Evolutionary conservation across 2,329 filamentous ascomycete species (phyloP).

Genomic region (Colletotrichum lupini): DNA sequence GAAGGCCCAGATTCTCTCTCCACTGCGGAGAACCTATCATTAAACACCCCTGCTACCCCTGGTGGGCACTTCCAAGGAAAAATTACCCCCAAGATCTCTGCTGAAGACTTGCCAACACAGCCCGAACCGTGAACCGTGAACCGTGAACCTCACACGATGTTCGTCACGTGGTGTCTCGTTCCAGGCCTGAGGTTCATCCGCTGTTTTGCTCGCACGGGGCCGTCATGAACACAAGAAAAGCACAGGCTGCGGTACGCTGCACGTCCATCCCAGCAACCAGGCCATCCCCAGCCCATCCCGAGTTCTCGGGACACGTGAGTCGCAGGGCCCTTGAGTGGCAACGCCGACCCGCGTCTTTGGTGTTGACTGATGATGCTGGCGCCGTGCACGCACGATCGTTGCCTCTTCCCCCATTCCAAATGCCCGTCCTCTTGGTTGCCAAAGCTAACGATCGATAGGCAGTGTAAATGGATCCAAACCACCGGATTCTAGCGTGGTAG

Average conservation of each 20-base stretch:
- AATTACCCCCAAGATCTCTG: neutral
- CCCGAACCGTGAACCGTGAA: neutral
- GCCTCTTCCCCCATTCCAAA: slow-evolving; percentile 18
- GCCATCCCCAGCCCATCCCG: slow-evolving; percentile 1
- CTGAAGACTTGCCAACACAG: neutral
- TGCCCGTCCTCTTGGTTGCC: slow-evolving; percentile 5
- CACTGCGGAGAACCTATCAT: slow-evolving; percentile 28
- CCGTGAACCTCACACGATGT: slow-evolving; percentile 7
- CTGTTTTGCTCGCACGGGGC: neutral
- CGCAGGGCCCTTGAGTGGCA: neutral
- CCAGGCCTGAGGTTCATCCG: slow-evolving; percentile 8
- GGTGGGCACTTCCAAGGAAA: neutral
- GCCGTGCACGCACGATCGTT: slow-evolving; percentile 8
- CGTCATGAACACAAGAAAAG: neutral
- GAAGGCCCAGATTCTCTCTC: slow-evolving; percentile 8
- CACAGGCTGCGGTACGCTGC: neutral
- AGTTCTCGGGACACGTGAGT: slow-evolving; percentile 14
- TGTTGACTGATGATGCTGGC: neutral
- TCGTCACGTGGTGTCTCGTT: slow-evolving; percentile 24
- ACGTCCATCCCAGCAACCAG: neutral
- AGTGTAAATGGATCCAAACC: slow-evolving; percentile 1
- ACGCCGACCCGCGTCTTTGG: neutral
- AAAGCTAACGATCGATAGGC: neutral
- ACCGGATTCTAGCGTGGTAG: slow-evolving; percentile 26
- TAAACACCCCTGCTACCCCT: slow-evolving; percentile 4